These are phyloP conservation scores for Sclerotinia sclerotiorum DNA, from an alignment of 2,329 filamentous ascomycete genomes.

Conservation along the genomic window DNA sequence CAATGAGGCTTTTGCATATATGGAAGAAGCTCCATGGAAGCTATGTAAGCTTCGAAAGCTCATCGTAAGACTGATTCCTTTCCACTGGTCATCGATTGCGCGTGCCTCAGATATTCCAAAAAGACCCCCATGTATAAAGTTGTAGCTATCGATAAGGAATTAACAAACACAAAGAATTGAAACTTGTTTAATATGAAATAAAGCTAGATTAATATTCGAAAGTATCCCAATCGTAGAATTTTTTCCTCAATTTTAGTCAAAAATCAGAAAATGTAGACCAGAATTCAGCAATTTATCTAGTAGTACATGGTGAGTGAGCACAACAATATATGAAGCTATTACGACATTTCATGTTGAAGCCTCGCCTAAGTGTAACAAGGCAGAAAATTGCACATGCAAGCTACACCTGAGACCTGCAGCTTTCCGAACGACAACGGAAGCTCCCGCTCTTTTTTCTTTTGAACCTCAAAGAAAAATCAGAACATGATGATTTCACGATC, in stretches of 20 bases:
- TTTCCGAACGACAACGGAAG: constrained; percentile 20
- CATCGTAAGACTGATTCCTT: constrained; percentile 31
- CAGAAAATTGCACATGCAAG: constrained; percentile 24
- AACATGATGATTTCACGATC: constrained; percentile 40
- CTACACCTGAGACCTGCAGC: neutral
- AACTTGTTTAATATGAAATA: neutral
- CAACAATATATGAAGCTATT: constrained; percentile 20
- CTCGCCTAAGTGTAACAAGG: constrained; percentile 23
- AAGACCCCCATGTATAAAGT: constrained; percentile 22
- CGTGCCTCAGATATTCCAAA: constrained; percentile 20
- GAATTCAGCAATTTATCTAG: neutral
- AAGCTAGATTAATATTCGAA: neutral
- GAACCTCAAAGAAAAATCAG: constrained; percentile 27
- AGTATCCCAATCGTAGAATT: neutral
- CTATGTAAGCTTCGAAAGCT: constrained; percentile 35
- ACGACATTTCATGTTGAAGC: constrained; percentile 22
- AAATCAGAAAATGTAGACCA: neutral
- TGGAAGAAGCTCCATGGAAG: constrained; percentile 37
- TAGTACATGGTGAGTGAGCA: constrained; percentile 11
- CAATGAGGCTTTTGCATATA: constrained; percentile 31
- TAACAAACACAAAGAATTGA: neutral
- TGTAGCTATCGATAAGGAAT: constrained; percentile 24
- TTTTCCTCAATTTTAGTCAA: neutral
- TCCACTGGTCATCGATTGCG: constrained; percentile 27
- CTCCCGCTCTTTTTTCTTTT: constrained; percentile 12